A percentile compares a stretch with the other conserved stretches of the same genome.
phyloP scores from a whole-genome alignment of 202 grass and related monocot genomes.

The Saccharum hybrid region DNA sequence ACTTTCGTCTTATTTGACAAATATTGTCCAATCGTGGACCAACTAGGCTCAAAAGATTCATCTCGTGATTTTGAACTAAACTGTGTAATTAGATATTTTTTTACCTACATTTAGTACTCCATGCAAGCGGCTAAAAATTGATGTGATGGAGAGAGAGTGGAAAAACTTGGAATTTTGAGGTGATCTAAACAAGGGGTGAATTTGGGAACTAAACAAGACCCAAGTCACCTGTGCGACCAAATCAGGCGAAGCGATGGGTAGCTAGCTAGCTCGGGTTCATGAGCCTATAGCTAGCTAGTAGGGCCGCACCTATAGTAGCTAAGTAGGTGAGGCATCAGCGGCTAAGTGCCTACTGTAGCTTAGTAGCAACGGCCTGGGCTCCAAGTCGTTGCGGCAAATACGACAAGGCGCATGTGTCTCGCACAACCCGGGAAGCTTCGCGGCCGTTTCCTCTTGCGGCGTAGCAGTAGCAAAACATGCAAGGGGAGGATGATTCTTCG shows the following conservation, averaged over 20 bases:
- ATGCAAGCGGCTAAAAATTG: too few species aligned
- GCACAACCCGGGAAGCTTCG: slow-evolving; percentile 58
- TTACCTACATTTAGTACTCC: too few species aligned
- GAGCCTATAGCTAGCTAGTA: slow-evolving; percentile 2
- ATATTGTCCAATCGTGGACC: too few species aligned
- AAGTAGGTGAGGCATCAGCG: background rate
- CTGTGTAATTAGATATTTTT: too few species aligned
- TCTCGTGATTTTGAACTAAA: too few species aligned
- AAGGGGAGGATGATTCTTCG: background rate
- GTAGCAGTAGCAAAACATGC: slow-evolving; percentile 1
- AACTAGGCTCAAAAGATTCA: too few species aligned
- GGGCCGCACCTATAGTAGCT: background rate
- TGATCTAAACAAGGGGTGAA: too few species aligned
- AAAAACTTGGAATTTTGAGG: too few species aligned
- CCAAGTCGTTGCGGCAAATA: slow-evolving; percentile 38
- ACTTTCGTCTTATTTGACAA: too few species aligned
- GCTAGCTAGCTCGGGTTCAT: slow-evolving; percentile 13
- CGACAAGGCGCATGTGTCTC: slow-evolving; percentile 56
- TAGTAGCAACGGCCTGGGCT: background rate
- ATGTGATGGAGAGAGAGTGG: too few species aligned
- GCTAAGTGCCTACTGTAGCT: background rate
- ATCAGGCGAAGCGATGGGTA: too few species aligned
- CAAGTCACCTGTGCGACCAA: background rate
- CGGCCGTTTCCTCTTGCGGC: slow-evolving; percentile 18
- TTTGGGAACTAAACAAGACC: too few species aligned